Percentiles rank a stretch among this genome's conserved stretches.
Evolutionary conservation across 768 basidiomycete species (phyloP).

Genomic region (Rubroboletus pulcherrimus): DNA sequence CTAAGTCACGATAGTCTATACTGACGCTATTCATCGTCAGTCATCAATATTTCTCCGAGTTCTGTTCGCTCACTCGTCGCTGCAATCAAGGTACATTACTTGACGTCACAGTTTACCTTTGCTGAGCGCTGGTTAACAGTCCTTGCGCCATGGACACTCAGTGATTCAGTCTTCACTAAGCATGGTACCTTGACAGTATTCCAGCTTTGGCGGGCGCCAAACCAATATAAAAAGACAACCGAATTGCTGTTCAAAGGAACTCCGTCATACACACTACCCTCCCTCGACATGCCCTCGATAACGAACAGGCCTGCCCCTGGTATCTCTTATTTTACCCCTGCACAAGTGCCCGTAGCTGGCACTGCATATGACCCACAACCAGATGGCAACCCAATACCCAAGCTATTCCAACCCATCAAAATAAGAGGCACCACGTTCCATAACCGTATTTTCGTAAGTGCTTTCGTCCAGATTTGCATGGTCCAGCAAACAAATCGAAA

Average conservation of each 20-base stretch:
- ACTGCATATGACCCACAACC: conserved; percentile 41
- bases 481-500: background rate
- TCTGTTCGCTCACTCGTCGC: background rate
- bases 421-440: conserved; percentile 51
- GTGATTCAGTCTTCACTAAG: background rate
- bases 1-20: background rate
- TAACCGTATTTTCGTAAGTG: conserved; percentile 51
- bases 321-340: conserved; percentile 45
- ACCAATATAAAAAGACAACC: conserved; percentile 2
- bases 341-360: conserved; percentile 42
- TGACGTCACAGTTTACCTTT: background rate
- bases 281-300: conserved; percentile 5
- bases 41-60: background rate
- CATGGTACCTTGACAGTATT: background rate
- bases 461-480: background rate
- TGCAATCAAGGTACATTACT: background rate
- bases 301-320: conserved; percentile 40
- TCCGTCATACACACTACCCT: background rate
- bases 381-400: conserved; percentile 38
- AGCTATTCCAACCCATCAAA: conserved; percentile 52
- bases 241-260: background rate
- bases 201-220: background rate
- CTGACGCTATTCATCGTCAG: background rate
- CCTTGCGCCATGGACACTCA: too few relatives aligned
- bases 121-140: background rate